Evolutionary conservation across 345 rosid genomes (phyloP).

Genomic region (Ceriops tagal): DNA sequence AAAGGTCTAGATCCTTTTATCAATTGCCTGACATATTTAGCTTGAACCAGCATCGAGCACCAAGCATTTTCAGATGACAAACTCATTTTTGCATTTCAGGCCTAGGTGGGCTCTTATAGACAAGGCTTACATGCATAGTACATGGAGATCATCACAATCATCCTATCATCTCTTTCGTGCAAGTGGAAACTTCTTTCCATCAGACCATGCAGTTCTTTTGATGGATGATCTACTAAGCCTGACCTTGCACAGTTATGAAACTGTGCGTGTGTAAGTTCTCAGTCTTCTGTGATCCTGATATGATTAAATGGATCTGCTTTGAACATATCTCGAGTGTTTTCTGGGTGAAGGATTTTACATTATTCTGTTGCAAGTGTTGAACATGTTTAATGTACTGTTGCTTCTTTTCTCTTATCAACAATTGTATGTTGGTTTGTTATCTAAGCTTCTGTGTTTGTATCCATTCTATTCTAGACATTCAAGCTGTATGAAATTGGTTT

Average conservation of each 20-base stretch:
- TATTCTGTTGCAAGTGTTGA: neutral
- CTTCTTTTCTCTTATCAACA: too few relatives aligned
- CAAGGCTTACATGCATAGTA: conserved; percentile 89
- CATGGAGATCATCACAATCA: conserved; percentile 97
- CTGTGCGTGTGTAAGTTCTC: conserved; percentile 83
- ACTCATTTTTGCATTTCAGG: conserved; percentile 44
- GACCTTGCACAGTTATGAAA: conserved; percentile 86
- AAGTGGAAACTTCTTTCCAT: conserved; percentile 66
- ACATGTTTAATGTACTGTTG: neutral
- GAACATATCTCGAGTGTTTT: neutral
- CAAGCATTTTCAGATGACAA: conserved; percentile 7
- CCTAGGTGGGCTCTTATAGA: conserved; percentile 98
- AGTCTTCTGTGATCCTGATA: conserved; percentile 11
- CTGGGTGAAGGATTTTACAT: neutral
- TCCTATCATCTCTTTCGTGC: conserved; percentile 84
- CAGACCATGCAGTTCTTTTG: conserved; percentile 63
- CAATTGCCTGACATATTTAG: conserved; percentile 17
- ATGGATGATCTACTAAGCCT: conserved; percentile 84
- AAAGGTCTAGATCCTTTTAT: conserved; percentile 50
- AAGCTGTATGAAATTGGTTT: neutral
- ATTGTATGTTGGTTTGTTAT: neutral
- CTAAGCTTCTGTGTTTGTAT: neutral
- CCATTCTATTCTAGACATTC: neutral
- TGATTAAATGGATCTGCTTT: conserved; percentile 4
- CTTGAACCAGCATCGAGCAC: conserved; percentile 7